A percentile compares a stretch with the other conserved stretches of the same genome.
These are phyloP conservation scores for Babesia ovata DNA, from an alignment of 169 alveolate genomes.

Conservation along the genomic window DNA sequence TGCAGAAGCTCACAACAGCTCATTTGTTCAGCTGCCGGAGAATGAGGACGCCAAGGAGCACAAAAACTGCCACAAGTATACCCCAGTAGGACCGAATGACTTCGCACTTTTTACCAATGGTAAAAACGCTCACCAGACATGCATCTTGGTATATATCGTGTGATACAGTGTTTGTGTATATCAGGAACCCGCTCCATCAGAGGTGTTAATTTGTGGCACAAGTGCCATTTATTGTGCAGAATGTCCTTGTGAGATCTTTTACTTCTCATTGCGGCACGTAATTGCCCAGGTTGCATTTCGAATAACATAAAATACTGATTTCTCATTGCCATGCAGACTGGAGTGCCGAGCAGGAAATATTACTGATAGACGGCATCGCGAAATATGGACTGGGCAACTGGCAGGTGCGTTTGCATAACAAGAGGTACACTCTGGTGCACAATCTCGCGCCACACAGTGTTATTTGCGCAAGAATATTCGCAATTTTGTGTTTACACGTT, in stretches of 20 bases:
- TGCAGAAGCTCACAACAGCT: slow-evolving; percentile 47
- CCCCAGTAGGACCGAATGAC: slow-evolving; percentile 86
- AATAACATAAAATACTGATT: not conserved
- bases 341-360: slow-evolving; percentile 91
- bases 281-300: not conserved
- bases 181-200: too few species aligned
- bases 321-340: slow-evolving; percentile 67
- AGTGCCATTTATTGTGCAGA: too few species aligned
- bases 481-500: too few species aligned
- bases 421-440: too few species aligned
- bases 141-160: too few species aligned
- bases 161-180: too few species aligned
- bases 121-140: not conserved
- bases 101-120: slow-evolving; percentile 80
- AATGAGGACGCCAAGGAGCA: slow-evolving; percentile 65
- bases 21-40: slow-evolving; percentile 57
- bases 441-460: too few species aligned
- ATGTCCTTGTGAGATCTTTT: too few species aligned
- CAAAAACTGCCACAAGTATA: slow-evolving; percentile 82
- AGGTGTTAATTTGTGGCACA: too few species aligned
- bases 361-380: slow-evolving; percentile 87
- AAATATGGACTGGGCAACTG: slow-evolving; percentile 91
- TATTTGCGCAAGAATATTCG: too few species aligned
- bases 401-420: slow-evolving; percentile 55
- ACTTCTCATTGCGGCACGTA: too few species aligned